A percentile compares a stretch with the other conserved stretches of the same genome.
Evolutionary conservation across 2,329 filamentous ascomycete genomes (phyloP).

Genomic region (Monosporascus sp.): DNA sequence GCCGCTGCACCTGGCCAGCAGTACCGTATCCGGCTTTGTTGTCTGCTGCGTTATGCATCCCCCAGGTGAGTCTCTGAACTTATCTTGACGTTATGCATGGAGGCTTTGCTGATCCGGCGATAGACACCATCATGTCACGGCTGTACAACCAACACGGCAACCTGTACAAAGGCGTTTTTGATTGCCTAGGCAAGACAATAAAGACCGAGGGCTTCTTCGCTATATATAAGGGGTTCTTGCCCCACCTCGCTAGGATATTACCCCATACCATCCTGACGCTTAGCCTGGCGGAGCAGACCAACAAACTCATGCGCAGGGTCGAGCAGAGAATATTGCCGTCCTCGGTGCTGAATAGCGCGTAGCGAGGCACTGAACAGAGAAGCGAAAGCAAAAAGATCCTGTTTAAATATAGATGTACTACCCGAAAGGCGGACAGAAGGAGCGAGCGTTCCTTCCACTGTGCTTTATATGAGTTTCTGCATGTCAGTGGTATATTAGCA

Average conservation of each 20-base stretch:
- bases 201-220: slow-evolving; percentile 86
- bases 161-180: slow-evolving; percentile 87
- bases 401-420: not conserved
- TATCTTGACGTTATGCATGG: too few species aligned
- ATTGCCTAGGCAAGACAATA: slow-evolving; percentile 87
- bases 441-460: too few species aligned
- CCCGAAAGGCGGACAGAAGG: too few species aligned
- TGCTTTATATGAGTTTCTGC: too few species aligned
- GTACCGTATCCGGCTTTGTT: slow-evolving; percentile 85
- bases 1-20: slow-evolving; percentile 81
- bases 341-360: slow-evolving; percentile 26
- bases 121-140: slow-evolving; percentile 95
- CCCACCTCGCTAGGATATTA: slow-evolving; percentile 87
- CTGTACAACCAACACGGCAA: slow-evolving; percentile 99
- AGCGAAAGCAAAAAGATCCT: not conserved
- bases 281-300: slow-evolving; percentile 92
- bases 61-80: slow-evolving; percentile 54
- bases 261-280: slow-evolving; percentile 94
- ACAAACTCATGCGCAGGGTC: slow-evolving; percentile 78
- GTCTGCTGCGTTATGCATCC: slow-evolving; percentile 98
- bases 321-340: slow-evolving; percentile 55
- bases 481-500: too few species aligned
- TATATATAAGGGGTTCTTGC: slow-evolving; percentile 96
- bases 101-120: slow-evolving; percentile 3
- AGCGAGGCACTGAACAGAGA: slow-evolving; percentile 1